These are phyloP conservation scores for Eucalyptus erythrocorys DNA, from an alignment of 345 rosid species.

Conservation along the genomic window DNA sequence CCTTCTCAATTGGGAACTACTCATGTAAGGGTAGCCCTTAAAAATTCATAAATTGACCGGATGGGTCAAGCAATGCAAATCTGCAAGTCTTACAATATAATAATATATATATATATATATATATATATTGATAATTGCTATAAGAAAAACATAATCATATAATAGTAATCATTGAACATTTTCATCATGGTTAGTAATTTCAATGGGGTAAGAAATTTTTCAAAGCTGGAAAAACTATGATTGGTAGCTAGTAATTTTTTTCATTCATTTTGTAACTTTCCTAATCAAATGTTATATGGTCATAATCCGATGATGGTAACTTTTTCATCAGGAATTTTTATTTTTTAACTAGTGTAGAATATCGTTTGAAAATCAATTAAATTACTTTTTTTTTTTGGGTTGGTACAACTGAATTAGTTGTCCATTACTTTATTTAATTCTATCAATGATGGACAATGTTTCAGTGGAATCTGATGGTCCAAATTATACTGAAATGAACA, in stretches of 20 bases:
- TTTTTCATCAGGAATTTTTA: neutral
- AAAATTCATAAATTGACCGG: neutral
- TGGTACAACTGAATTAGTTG: neutral
- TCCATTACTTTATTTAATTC: neutral
- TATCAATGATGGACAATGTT: neutral
- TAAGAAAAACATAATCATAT: too few species aligned
- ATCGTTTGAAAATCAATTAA: neutral
- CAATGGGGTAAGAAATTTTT: neutral
- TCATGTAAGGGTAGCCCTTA: neutral
- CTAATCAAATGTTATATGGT: too few species aligned
- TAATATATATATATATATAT: neutral
- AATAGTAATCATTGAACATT: neutral
- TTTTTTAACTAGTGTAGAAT: neutral
- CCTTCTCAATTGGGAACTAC: neutral
- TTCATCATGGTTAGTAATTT: neutral
- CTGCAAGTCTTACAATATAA: neutral
- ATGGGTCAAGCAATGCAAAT: neutral
- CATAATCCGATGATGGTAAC: too few species aligned
- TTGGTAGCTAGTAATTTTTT: neutral
- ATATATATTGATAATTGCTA: too few species aligned
- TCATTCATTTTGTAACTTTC: neutral
- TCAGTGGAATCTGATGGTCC: neutral
- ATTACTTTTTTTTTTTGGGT: too few species aligned
- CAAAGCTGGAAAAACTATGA: neutral
- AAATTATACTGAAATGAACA: neutral